phyloP scores from a whole-genome alignment of 441 rosid species.

The Daphne laureola region DNA sequence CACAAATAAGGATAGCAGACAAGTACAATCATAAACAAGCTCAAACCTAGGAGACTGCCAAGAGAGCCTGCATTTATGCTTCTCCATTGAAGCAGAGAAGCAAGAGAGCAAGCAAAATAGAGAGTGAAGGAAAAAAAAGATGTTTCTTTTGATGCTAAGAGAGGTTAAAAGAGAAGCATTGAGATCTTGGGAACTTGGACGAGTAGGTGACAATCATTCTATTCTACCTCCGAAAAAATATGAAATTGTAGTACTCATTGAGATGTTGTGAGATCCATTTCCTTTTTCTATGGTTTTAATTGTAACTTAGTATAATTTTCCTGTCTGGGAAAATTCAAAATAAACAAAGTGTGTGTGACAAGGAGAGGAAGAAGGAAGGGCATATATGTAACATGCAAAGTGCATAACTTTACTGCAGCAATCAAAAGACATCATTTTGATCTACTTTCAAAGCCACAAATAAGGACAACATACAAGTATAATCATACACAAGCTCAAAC shows the following conservation, averaged over 20 bases:
- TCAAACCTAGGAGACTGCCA: no score
- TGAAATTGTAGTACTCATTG: conserved; percentile 21
- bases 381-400: conserved; percentile 41
- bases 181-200: conserved; percentile 52
- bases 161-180: conserved; percentile 15
- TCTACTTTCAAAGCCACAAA: no score
- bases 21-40: no score
- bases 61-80: conserved; percentile 81
- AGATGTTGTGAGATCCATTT: conserved; percentile 16
- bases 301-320: no score
- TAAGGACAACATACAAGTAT: no score
- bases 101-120: conserved; percentile 13
- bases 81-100: conserved; percentile 52
- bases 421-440: no score
- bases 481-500: no score
- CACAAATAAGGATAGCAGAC: no score
- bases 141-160: conserved; percentile 8
- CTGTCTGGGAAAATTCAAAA: conserved; percentile 1
- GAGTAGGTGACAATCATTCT: conserved; percentile 98
- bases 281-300: conserved; percentile 14
- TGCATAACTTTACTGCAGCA: no score
- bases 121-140: conserved; percentile 22
- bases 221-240: conserved; percentile 65
- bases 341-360: conserved; percentile 14
- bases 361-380: conserved; percentile 26